These are phyloP conservation scores for Backusella parvicylindrica DNA, from an alignment of 192 early-diverging fungal species.

Conservation along the genomic window DNA sequence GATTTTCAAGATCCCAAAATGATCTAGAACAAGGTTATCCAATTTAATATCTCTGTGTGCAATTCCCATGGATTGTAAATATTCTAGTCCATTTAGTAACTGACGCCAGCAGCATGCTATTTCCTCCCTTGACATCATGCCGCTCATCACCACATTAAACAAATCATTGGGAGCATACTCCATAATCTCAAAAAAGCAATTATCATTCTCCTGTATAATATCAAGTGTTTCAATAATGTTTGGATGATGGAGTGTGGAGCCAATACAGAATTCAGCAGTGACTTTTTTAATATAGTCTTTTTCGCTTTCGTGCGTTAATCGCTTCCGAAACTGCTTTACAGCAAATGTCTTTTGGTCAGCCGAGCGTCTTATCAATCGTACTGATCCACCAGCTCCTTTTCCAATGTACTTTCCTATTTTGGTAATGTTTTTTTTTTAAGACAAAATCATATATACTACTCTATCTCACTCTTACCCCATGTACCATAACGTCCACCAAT, in stretches of 20 bases:
- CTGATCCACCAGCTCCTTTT: conserved; percentile 68
- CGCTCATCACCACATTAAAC: conserved; percentile 74
- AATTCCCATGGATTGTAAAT: conserved; percentile 87
- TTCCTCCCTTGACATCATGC: conserved; percentile 71
- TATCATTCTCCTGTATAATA: conserved; percentile 64
- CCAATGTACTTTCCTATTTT: conserved; percentile 43
- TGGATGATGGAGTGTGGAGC: conserved; percentile 68
- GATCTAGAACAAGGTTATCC: conserved; percentile 82
- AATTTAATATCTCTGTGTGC: conserved; percentile 93
- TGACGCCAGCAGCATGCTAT: conserved; percentile 89
- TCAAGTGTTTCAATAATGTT: conserved; percentile 79
- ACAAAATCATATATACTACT: too few species aligned
- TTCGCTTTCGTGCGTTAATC: conserved; percentile 60
- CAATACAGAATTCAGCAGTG: conserved; percentile 81
- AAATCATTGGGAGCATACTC: conserved; percentile 93
- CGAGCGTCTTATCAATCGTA: conserved; percentile 59
- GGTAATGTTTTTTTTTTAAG: not conserved
- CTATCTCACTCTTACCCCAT: conserved; percentile 28
- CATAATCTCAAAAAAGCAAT: conserved; percentile 71
- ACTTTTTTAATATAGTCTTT: conserved; percentile 80
- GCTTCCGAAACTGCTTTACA: conserved; percentile 78
- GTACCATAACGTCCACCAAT: conserved; percentile 27
- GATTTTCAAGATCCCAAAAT: conserved; percentile 78
- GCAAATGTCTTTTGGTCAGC: conserved; percentile 67
- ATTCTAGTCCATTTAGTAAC: conserved; percentile 75